These are phyloP conservation scores for Byssochlamys sp. DNA, from an alignment of 2,329 filamentous ascomycete genomes.

Conservation along the genomic window DNA sequence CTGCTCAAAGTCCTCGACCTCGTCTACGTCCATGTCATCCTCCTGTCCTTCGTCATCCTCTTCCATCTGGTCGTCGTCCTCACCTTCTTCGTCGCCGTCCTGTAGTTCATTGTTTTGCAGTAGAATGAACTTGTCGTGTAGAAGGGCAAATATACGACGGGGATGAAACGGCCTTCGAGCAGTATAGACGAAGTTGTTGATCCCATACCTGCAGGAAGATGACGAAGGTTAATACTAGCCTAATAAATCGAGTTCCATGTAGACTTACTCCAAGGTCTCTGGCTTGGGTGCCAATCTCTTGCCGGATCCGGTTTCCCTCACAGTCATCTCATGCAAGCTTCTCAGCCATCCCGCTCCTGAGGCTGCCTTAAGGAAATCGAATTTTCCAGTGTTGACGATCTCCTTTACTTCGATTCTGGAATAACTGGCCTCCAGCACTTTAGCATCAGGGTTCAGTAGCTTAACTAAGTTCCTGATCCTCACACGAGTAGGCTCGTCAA, in stretches of 20 bases:
- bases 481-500: conserved; percentile 37
- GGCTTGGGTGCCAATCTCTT: conserved; percentile 56
- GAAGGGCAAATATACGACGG: conserved; percentile 29
- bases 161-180: conserved; percentile 45
- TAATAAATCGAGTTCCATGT: background rate
- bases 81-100: conserved; percentile 17
- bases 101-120: conserved; percentile 28
- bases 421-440: conserved; percentile 52
- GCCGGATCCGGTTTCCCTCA: conserved; percentile 46
- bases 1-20: conserved; percentile 22
- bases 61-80: conserved; percentile 19
- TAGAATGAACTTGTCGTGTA: conserved; percentile 38
- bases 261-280: conserved; percentile 55
- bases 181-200: conserved; percentile 61
- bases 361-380: conserved; percentile 55
- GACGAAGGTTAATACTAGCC: background rate
- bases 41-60: conserved; percentile 11
- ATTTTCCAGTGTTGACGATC: conserved; percentile 57
- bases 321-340: conserved; percentile 58
- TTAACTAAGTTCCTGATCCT: conserved; percentile 47
- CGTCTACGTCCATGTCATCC: conserved; percentile 10
- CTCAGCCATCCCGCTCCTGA: conserved; percentile 61
- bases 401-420: conserved; percentile 52
- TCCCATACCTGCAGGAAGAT: conserved; percentile 45
- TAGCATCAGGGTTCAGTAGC: conserved; percentile 57